phyloP scores from a whole-genome alignment of 2,329 filamentous ascomycete genomes.

The Botrytis paeoniae region DNA sequence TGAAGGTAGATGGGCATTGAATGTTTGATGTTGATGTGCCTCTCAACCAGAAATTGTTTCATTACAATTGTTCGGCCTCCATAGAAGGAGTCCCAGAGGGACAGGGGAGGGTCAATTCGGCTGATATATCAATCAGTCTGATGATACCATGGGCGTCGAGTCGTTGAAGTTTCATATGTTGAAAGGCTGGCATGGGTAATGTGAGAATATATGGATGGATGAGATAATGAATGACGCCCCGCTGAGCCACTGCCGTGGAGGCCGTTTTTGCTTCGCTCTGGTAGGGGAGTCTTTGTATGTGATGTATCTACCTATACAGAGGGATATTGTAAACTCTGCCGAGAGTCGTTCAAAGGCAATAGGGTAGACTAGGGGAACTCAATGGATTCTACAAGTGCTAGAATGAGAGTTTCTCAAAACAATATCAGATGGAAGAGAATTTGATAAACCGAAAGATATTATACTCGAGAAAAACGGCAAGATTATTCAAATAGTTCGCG shows the following conservation, averaged over 20 bases:
- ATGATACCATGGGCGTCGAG: background rate
- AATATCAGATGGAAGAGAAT: too few species aligned
- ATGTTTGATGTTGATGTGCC: background rate
- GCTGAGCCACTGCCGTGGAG: too few species aligned
- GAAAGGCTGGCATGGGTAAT: background rate
- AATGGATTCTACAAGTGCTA: background rate
- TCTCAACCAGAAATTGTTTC: background rate
- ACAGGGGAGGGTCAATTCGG: background rate
- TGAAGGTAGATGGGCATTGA: background rate
- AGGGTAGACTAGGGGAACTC: background rate
- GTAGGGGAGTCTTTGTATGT: too few species aligned
- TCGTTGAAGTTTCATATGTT: background rate
- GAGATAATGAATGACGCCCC: too few species aligned
- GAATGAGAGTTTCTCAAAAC: background rate
- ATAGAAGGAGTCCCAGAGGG: background rate
- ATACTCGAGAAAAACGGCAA: background rate
- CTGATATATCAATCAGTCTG: background rate
- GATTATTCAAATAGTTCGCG: background rate
- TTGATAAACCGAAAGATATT: background rate
- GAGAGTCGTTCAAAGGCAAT: background rate
- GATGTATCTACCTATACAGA: too few species aligned
- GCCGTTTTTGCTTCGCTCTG: too few species aligned
- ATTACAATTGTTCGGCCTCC: background rate
- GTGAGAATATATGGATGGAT: too few species aligned
- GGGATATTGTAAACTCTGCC: background rate